phyloP scores from a whole-genome alignment of 305 asterid species.

The Coffea humblotiana region DNA sequence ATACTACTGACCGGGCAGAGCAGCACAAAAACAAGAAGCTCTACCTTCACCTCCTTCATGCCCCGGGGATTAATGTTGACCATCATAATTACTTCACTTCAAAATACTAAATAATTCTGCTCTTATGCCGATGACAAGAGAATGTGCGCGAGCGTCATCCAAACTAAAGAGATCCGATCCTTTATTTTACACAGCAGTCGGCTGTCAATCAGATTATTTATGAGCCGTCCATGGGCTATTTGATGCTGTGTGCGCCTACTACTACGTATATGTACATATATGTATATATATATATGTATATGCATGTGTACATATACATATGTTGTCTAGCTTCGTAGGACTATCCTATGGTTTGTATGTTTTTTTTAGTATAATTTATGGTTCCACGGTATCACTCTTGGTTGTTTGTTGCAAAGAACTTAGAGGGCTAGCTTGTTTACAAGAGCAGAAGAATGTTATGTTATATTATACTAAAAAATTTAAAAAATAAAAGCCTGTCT shows the following conservation, averaged over 20 bases:
- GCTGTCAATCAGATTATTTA: neutral
- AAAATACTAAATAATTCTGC: neutral
- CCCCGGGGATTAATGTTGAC: neutral
- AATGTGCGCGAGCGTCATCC: neutral
- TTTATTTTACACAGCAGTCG: neutral
- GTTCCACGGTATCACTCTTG: neutral
- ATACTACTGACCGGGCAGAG: neutral
- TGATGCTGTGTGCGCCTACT: too few relatives aligned
- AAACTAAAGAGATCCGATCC: neutral
- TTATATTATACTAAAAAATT: too few relatives aligned
- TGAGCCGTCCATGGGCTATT: neutral
- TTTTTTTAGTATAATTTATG: neutral
- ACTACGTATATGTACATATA: too few relatives aligned
- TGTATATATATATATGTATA: neutral
- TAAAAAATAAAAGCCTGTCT: neutral
- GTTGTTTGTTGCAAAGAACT: slow-evolving; percentile 9
- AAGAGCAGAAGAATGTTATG: neutral
- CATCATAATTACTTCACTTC: neutral
- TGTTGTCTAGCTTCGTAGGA: neutral
- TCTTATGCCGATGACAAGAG: neutral
- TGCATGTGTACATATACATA: neutral
- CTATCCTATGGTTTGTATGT: neutral
- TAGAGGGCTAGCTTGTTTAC: neutral
- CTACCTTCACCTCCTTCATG: neutral
- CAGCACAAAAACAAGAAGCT: neutral